A percentile compares a stretch with the other conserved stretches of the same genome.
Conservation (phyloP, 2,329 filamentous ascomycete species). For the Fusarium virguliforme region DNA sequence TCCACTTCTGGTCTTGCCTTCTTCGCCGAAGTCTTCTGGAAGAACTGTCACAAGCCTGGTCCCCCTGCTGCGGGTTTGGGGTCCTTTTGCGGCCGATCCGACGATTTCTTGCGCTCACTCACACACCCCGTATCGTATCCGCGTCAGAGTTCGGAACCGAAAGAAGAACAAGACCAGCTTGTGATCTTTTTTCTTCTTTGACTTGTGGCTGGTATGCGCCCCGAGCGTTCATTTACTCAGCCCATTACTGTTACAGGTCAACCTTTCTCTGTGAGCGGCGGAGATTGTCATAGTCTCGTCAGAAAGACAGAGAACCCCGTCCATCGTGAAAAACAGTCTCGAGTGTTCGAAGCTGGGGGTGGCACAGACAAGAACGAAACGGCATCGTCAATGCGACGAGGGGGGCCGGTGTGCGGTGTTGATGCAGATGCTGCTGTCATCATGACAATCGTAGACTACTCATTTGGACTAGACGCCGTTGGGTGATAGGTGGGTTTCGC, state of each 20-base stretch:
- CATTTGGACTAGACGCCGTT: constrained; percentile 42
- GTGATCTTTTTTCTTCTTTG: constrained; percentile 1
- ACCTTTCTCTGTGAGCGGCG: constrained; percentile 15
- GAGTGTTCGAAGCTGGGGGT: constrained; percentile 3
- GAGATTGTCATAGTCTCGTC: constrained; percentile 28
- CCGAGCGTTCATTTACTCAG: constrained; percentile 5
- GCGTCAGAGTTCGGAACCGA: constrained; percentile 38
- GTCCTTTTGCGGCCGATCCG: constrained; percentile 32
- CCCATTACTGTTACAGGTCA: constrained; percentile 15
- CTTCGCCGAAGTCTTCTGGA: constrained; percentile 45
- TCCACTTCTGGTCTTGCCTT: not conserved
- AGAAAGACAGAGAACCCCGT: not conserved
- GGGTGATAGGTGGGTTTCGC: constrained; percentile 33
- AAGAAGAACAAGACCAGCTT: constrained; percentile 4
- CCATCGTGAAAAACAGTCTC: not conserved
- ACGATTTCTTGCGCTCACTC: constrained; percentile 12
- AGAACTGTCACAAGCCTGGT: constrained; percentile 37
- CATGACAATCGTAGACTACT: constrained; percentile 35
- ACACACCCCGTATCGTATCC: constrained; percentile 34
- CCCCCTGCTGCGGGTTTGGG: constrained; percentile 27
- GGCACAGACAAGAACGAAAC: constrained; percentile 8
- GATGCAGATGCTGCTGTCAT: constrained; percentile 35
- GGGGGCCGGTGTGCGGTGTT: constrained; percentile 15
- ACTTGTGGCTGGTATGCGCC: constrained; percentile 16
- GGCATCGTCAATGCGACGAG: constrained; percentile 18